Percentiles rank a stretch among this genome's conserved stretches.
phyloP scores from a whole-genome alignment of 352 stramenopile genomes.

The Phytophthora ramorum region DNA sequence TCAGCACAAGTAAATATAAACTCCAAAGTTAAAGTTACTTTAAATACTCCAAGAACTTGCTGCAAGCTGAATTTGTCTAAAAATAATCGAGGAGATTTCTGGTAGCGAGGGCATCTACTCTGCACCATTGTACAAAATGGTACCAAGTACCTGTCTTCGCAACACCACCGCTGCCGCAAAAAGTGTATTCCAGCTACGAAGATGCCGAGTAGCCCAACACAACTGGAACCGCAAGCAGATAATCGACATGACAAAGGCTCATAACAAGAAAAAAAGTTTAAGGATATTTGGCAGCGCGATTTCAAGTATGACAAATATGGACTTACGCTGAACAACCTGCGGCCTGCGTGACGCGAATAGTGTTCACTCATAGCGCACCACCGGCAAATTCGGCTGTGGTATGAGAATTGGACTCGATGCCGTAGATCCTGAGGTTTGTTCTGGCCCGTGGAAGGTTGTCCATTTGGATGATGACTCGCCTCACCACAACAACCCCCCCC shows the following conservation, averaged over 20 bases:
- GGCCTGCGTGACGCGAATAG: neutral
- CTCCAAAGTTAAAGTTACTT: no score
- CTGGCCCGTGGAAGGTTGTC: neutral
- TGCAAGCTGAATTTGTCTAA: no score
- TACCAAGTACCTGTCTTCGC: neutral
- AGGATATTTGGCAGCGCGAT: conserved; percentile 3
- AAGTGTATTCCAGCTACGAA: neutral
- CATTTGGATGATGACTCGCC: neutral
- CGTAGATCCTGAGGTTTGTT: neutral
- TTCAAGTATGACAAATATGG: conserved; percentile 10
- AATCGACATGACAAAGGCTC: conserved; percentile 11
- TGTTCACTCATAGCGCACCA: neutral
- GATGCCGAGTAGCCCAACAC: conserved; percentile 8
- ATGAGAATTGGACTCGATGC: conserved; percentile 14
- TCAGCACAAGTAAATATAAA: no score
- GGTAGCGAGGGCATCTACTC: no score
- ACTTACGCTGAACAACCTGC: neutral
- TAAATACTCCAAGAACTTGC: no score
- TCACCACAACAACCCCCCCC: conserved; percentile 6
- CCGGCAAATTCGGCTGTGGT: conserved; percentile 4
- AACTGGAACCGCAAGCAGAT: neutral
- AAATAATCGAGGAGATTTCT: no score
- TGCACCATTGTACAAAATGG: no score
- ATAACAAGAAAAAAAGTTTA: conserved; percentile 13
- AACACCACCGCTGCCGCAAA: neutral